Base-by-base conservation (phyloP, 2,329 filamentous ascomycete genomes). In the Ophidiomyces ophidiicola region DNA sequence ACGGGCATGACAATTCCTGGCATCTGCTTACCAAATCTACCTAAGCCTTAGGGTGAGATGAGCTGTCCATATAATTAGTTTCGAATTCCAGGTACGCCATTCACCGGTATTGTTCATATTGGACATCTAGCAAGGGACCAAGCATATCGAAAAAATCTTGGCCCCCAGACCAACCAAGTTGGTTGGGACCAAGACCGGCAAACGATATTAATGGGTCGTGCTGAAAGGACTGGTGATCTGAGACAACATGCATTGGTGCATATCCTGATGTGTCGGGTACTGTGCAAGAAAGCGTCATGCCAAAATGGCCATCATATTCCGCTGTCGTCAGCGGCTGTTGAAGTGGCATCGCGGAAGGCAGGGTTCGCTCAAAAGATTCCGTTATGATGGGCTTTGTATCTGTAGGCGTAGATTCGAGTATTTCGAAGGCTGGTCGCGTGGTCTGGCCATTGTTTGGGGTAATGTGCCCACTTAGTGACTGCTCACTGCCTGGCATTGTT, bases 111-210 rank as follows among this genome's bases (percentile, higher is more conserved):
- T 49, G 42, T 30, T 49, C 47, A 36, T 47, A 49, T 20, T 49
- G 47, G 17, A 49, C 45, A 41, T 49, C 47, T 18, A 49, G 24
- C 31, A 49, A 42, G 4, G 45, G 47, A 5, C 45, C 47, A 5
- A 49, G 40, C 47, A 49, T 47, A 32, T 49, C 47, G 40, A 49
- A 49, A 14, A 49, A 49, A 20, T 49, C 47, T 32, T 49, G 47
- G 12, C 47, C 47, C 14, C 47, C 47, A 15, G 47, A 47, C 47
- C 47, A 49, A 2, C 47, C 47, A 7, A 49, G 44, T 24, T 49
- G 47, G 40, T 49, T 49, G 14, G 45, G 32, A n/a, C 45, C 47
- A 14, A 49, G 20, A 10, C 47, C 47, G 8, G 47, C 47, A 36
- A 49, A 49, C 20, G 25, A 47, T 25, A 49, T 47, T 24, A 49